These are phyloP conservation scores for Sarocladium kiliense DNA, from an alignment of 2,329 filamentous ascomycete genomes.

Conservation along the genomic window DNA sequence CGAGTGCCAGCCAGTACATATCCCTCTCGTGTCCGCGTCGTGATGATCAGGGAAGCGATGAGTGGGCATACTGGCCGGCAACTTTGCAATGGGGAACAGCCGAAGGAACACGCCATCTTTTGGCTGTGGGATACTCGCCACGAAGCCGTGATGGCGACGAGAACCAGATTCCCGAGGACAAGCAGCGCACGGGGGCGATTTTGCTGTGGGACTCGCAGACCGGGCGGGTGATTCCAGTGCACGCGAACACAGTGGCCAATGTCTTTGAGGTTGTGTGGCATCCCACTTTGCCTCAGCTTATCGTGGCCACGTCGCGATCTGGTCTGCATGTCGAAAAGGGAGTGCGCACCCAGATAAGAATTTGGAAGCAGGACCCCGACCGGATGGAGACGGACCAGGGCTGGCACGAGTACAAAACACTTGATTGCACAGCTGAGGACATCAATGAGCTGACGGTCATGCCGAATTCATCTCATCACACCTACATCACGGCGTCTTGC, in stretches of 20 bases:
- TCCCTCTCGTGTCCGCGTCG: slow-evolving; percentile 36
- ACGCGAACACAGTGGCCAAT: slow-evolving; percentile 49
- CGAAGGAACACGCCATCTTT: slow-evolving; percentile 39
- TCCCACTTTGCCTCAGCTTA: slow-evolving; percentile 46
- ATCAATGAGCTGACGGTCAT: slow-evolving; percentile 59
- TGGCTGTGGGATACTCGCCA: slow-evolving; percentile 60
- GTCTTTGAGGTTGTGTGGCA: slow-evolving; percentile 64
- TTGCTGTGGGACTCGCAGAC: slow-evolving; percentile 51
- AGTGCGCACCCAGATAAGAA: slow-evolving; percentile 51
- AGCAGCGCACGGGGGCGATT: slow-evolving; percentile 53
- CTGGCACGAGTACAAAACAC: slow-evolving; percentile 42
- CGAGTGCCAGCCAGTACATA: slow-evolving; percentile 30
- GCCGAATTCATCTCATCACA: slow-evolving; percentile 45
- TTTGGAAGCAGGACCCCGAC: slow-evolving; percentile 37
- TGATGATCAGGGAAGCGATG: slow-evolving; percentile 31
- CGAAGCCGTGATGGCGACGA: slow-evolving; percentile 47
- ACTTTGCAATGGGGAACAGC: slow-evolving; percentile 58
- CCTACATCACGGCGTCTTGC: slow-evolving; percentile 56
- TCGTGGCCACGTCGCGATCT: slow-evolving; percentile 52
- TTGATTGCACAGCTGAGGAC: slow-evolving; percentile 55
- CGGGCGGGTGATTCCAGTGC: slow-evolving; percentile 39
- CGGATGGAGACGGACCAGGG: slow-evolving; percentile 18
- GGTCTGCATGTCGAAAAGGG: slow-evolving; percentile 35
- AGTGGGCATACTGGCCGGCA: slow-evolving; percentile 59
- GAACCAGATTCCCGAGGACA: slow-evolving; percentile 52